Evolutionary conservation across 345 rosid species (phyloP), one percentile per base, ranked within the genome.

Genomic region (Combretum micranthum): DNA sequence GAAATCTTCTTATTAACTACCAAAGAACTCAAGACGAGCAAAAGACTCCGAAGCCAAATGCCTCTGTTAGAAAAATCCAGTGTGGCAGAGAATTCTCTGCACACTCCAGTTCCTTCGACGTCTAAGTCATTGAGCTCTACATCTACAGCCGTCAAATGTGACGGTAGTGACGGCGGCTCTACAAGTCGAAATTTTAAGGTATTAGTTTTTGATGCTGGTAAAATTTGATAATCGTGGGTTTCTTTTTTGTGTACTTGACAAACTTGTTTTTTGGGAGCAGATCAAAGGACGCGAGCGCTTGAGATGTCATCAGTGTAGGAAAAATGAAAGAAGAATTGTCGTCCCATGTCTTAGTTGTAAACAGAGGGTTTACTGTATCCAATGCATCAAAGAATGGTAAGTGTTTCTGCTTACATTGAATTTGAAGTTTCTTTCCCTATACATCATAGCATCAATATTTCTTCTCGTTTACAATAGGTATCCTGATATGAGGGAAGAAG

Each of bases 291-390:
- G 9, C 1, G 39, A 32, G 9, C 64, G 64, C 23, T 62, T 60
- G 17, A 63, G 52, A 57, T 91, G 96, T 54, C 98, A 92, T 61
- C 98, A 92, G 59, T 92, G 98, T 72, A 61, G 70, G 86, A 84
- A 77, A 59, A 48, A 20, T 16, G 84, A 69, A 59, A 83, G 76
- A 59, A 72, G 62, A 71, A 56, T 46, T 22, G 81, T 79, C 44
- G 67, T 88, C 50, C 80, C 75, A 12, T 91, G 98, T 62, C 53
- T 32, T 52, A 73, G 53, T 32, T 87, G 92, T 59, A 22, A 64
- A 50, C 53, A 62, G 47, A 78, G 48, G 9, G 57, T 76, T 64
- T 87, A 80, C 48, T 87, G 90, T 63, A 42, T 57, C 62, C 72
- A 64, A 13, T 91, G 98, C 68, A 75, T 81, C 62, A 75, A 57